A percentile compares a stretch with the other conserved stretches of the same genome.
These are phyloP conservation scores for Yarrowia sp. DNA, from an alignment of 805 yeast genomes.

Conservation along the genomic window DNA sequence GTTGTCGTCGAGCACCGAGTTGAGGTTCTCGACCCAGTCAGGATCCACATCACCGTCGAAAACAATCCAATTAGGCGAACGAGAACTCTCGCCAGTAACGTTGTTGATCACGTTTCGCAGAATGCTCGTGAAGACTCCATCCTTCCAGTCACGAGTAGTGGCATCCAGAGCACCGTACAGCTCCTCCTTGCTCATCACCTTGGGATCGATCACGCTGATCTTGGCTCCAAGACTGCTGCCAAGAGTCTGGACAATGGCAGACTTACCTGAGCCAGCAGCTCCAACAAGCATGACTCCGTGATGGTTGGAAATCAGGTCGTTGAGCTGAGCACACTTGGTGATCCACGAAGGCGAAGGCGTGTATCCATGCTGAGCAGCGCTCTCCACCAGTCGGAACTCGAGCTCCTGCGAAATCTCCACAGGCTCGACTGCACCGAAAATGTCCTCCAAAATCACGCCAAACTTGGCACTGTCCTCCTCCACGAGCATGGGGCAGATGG, in stretches of 20 bases:
- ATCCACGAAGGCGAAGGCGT: conserved; percentile 46
- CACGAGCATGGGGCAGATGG: conserved; percentile 66
- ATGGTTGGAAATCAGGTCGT: conserved; percentile 57
- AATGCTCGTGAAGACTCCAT: conserved; percentile 73
- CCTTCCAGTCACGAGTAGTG: conserved; percentile 87
- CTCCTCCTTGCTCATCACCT: conserved; percentile 62
- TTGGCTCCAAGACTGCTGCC: not conserved
- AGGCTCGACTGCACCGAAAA: conserved; percentile 31
- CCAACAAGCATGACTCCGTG: conserved; percentile 86
- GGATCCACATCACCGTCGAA: conserved; percentile 96
- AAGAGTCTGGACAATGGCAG: conserved; percentile 48
- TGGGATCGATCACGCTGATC: conserved; percentile 63
- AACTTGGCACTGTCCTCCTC: conserved; percentile 46
- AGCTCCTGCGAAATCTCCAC: conserved; percentile 34
- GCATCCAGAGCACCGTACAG: conserved; percentile 71
- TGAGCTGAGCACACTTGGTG: conserved; percentile 58
- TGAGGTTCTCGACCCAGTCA: conserved; percentile 85
- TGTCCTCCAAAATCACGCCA: not conserved
- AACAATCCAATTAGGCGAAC: conserved; percentile 65
- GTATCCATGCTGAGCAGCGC: conserved; percentile 40
- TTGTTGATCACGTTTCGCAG: conserved; percentile 58
- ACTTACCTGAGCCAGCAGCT: conserved; percentile 69
- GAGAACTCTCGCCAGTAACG: conserved; percentile 53
- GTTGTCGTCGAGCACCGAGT: conserved; percentile 90
- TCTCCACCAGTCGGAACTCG: conserved; percentile 36